These are phyloP conservation scores for Boletus vermiculosoides DNA, from an alignment of 768 basidiomycete genomes.

Conservation along the genomic window DNA sequence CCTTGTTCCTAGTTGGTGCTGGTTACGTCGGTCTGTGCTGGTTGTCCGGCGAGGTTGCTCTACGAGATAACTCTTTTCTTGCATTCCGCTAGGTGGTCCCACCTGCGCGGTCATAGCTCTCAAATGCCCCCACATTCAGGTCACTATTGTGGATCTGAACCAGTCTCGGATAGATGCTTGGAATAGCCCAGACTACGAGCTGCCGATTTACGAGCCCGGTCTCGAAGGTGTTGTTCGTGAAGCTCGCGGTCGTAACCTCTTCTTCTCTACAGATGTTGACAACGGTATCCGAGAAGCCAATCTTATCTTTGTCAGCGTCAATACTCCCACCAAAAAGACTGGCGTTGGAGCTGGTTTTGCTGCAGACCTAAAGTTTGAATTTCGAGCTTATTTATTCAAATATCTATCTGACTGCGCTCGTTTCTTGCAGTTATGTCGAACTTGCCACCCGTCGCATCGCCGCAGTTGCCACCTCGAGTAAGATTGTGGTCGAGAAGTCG, in stretches of 20 bases:
- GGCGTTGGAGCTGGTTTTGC: constrained; percentile 98
- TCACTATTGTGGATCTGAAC: constrained; percentile 99
- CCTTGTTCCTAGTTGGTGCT: constrained; percentile 63
- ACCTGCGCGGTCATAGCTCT: constrained; percentile 94
- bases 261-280: constrained; percentile 95
- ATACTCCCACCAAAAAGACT: constrained; percentile 98
- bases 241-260: constrained; percentile 91
- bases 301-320: constrained; percentile 97
- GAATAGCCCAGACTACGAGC: constrained; percentile 80
- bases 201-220: constrained; percentile 98
- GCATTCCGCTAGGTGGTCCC: constrained; percentile 66
- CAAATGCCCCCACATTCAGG: constrained; percentile 88
- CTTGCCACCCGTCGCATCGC: constrained; percentile 96
- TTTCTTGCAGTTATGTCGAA: constrained; percentile 80
- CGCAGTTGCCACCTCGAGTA: constrained; percentile 81
- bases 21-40: constrained; percentile 82
- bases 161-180: constrained; percentile 92
- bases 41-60: constrained; percentile 1
- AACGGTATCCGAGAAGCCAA: constrained; percentile 92
- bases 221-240: constrained; percentile 86
- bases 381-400: constrained; percentile 3
- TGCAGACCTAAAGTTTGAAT: constrained; percentile 91
- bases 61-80: constrained; percentile 14
- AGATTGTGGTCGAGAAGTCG: constrained; percentile 99
- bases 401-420: constrained; percentile 8